phyloP scores from a whole-genome alignment of 495 filamentous ascomycete genomes.

The Neurospora cerealis region DNA sequence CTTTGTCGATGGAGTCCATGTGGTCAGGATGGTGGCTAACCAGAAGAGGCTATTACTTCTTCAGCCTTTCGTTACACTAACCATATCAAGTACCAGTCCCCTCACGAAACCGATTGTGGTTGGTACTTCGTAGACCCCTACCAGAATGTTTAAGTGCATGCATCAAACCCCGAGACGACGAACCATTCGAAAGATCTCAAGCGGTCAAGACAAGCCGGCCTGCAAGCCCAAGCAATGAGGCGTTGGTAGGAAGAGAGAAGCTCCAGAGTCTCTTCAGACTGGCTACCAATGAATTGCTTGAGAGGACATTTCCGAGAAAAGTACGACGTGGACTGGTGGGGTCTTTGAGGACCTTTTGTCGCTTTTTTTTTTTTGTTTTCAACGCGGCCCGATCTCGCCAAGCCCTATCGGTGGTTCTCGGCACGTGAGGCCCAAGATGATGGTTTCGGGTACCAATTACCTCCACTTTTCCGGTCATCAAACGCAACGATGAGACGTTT shows the following conservation, averaged over 20 bases:
- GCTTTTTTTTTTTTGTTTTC: background rate
- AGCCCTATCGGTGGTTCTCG: background rate
- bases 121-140: background rate
- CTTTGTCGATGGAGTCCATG: background rate
- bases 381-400: background rate
- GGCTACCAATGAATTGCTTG: background rate
- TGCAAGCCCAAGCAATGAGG: background rate
- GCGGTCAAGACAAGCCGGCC: background rate
- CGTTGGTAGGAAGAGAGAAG: background rate
- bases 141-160: background rate
- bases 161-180: background rate
- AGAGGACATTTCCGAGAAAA: background rate
- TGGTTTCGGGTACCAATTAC: conserved; percentile 2
- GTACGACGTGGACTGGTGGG: background rate
- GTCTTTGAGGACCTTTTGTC: background rate
- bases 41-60: background rate
- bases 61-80: background rate
- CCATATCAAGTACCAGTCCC: background rate
- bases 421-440: conserved; percentile 2
- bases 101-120: background rate
- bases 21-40: background rate
- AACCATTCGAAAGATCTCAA: background rate
- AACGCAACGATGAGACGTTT: background rate
- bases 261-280: background rate
- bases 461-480: background rate